Conservation (phyloP, 805 yeast species). For the Jamesozyma hellenica region DNA sequence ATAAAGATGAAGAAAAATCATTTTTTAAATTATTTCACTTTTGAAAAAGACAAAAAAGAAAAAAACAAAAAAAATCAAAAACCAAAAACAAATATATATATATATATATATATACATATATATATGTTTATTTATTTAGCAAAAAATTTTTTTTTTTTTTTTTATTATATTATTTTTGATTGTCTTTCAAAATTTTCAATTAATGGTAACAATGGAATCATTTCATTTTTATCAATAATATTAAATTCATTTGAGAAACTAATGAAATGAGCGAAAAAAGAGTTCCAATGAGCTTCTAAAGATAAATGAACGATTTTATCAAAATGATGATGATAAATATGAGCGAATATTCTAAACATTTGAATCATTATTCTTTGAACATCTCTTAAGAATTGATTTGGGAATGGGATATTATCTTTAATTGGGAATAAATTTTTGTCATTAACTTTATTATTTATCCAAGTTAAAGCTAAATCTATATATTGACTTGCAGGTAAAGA, state of each 20-base stretch:
- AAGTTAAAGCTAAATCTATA: slow-evolving; percentile 81
- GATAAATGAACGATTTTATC: slow-evolving; percentile 87
- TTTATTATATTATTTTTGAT: slow-evolving; percentile 52
- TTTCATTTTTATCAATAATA: slow-evolving; percentile 66
- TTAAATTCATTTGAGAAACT: slow-evolving; percentile 79
- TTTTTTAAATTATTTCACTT: no score
- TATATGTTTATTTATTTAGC: not conserved
- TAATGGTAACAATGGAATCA: slow-evolving; percentile 67
- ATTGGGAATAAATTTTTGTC: slow-evolving; percentile 92
- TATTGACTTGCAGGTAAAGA: slow-evolving; percentile 88
- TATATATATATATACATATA: not conserved
- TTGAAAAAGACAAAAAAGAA: no score
- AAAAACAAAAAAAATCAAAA: no score
- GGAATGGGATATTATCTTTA: slow-evolving; percentile 77
- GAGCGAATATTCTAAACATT: slow-evolving; percentile 93
- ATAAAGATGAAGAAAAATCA: not conserved
- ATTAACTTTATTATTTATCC: slow-evolving; percentile 80
- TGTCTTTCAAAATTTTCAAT: slow-evolving; percentile 75
- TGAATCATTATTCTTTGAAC: slow-evolving; percentile 82
- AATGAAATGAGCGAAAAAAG: slow-evolving; percentile 88
- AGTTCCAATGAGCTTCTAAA: slow-evolving; percentile 95
- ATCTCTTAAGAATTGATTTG: slow-evolving; percentile 71
- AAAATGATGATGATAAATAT: slow-evolving; percentile 87
- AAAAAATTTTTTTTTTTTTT: no score
- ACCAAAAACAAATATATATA: no score